phyloP scores from a whole-genome alignment of 176 grass and related monocot species.

The Carex cristatella region DNA sequence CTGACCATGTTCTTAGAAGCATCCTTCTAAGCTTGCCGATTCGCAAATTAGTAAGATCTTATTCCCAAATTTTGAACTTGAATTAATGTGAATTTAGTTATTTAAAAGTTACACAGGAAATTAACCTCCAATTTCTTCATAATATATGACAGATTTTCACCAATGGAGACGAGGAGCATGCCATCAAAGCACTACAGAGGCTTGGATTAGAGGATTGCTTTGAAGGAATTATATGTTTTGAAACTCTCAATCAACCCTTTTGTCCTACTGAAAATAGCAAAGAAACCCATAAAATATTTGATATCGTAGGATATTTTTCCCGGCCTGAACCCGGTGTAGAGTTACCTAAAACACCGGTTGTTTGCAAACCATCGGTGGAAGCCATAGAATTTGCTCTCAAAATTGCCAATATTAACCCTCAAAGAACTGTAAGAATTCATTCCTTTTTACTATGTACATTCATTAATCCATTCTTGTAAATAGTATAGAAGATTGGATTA shows the following conservation, averaged over 20 bases:
- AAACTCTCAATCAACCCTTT: slow-evolving; percentile 57
- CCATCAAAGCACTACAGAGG: slow-evolving; percentile 57
- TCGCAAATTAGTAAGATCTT: slow-evolving; percentile 69
- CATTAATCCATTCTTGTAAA: not conserved
- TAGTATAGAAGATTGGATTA: too few relatives aligned
- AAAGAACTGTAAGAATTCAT: slow-evolving; percentile 47
- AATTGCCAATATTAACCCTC: slow-evolving; percentile 61
- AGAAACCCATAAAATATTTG: slow-evolving; percentile 41
- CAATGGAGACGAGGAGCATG: slow-evolving; percentile 70
- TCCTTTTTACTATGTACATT: not conserved
- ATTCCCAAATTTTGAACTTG: not conserved
- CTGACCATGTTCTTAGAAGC: slow-evolving; percentile 60
- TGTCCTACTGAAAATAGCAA: not conserved
- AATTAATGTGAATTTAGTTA: not conserved
- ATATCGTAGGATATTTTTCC: slow-evolving; percentile 54
- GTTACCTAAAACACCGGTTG: slow-evolving; percentile 55
- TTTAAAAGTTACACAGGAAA: not conserved
- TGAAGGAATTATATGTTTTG: slow-evolving; percentile 72
- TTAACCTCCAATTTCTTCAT: not conserved
- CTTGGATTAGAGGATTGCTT: slow-evolving; percentile 89
- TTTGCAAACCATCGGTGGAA: slow-evolving; percentile 73
- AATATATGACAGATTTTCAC: slow-evolving; percentile 57
- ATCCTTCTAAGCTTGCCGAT: slow-evolving; percentile 73
- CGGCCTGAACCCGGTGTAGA: slow-evolving; percentile 39
- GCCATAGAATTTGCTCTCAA: slow-evolving; percentile 62